Evolutionary conservation across 1,139 yeast species (phyloP).

Genomic region (Waltiozyma sp.): DNA sequence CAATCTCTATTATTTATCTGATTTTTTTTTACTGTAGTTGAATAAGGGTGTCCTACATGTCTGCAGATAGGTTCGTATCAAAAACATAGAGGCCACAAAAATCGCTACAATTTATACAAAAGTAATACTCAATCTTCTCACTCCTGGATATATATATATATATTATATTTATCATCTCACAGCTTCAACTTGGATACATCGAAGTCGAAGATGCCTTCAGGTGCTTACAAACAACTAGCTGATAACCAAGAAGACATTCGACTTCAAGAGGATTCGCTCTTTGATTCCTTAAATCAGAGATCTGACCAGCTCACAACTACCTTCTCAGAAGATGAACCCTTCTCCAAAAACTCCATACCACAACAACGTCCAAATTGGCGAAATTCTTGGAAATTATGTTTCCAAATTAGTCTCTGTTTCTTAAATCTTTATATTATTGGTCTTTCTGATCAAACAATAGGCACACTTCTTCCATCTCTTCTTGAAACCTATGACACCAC

Average conservation of each 20-base stretch:
- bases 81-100: too few species aligned
- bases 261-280: constrained; percentile 4
- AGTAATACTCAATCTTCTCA: too few species aligned
- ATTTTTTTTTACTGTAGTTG: too few species aligned
- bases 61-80: too few species aligned
- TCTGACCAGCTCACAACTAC: neutral
- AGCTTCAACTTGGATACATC: too few species aligned
- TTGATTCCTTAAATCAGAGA: neutral
- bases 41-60: too few species aligned
- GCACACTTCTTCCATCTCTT: constrained; percentile 41
- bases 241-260: constrained; percentile 3
- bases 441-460: constrained; percentile 46
- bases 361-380: constrained; percentile 29
- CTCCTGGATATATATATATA: too few species aligned
- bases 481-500: constrained; percentile 34
- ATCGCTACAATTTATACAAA: too few species aligned
- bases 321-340: constrained; percentile 23
- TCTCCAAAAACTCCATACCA: constrained; percentile 25
- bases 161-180: too few species aligned
- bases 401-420: constrained; percentile 32
- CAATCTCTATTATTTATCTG: too few species aligned
- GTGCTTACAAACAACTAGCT: neutral
- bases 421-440: constrained; percentile 36
- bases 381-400: constrained; percentile 23
- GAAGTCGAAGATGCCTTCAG: too few species aligned